Conservation (phyloP, 2,329 filamentous ascomycete genomes). For the Diaporthe capsici region DNA sequence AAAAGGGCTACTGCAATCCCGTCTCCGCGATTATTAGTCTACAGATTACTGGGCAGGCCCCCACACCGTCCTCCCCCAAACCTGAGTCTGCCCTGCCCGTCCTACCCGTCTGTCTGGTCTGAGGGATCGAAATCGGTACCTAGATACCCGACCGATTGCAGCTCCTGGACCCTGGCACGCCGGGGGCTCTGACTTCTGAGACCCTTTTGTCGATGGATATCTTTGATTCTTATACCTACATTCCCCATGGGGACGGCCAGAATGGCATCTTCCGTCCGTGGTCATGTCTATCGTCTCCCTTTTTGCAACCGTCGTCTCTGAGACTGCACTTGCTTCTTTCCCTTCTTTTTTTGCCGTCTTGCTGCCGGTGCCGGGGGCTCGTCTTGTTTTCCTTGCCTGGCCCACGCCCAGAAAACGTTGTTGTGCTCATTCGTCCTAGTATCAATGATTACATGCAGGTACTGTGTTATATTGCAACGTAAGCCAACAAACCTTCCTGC, state of each 20-base stretch:
- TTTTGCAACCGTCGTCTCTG: constrained; percentile 3
- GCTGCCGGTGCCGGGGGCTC: not conserved
- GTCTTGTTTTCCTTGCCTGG: not conserved
- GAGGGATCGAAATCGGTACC: not conserved
- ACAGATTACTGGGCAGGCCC: constrained; percentile 18
- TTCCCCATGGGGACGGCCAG: constrained; percentile 26
- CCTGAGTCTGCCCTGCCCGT: not conserved
- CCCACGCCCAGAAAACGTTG: not conserved
- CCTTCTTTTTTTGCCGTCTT: not conserved
- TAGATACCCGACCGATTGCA: constrained; percentile 12
- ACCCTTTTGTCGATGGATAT: constrained; percentile 31
- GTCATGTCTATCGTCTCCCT: not conserved
- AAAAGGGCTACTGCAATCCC: constrained; percentile 22
- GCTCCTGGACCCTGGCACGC: constrained; percentile 3
- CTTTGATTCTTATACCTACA: constrained; percentile 15
- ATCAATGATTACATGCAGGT: constrained; percentile 23
- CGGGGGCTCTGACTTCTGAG: constrained; percentile 13
- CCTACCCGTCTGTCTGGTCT: not conserved
- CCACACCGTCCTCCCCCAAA: constrained; percentile 1
- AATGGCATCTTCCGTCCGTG: constrained; percentile 17
- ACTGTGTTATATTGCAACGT: constrained; percentile 29
- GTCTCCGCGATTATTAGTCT: constrained; percentile 16
- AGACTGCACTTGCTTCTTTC: not conserved
- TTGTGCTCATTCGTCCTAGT: not conserved
- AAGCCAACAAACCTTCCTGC: constrained; percentile 30